Evolutionary conservation across 768 basidiomycete species (phyloP).

Genomic region (Mycena chlorophos): DNA sequence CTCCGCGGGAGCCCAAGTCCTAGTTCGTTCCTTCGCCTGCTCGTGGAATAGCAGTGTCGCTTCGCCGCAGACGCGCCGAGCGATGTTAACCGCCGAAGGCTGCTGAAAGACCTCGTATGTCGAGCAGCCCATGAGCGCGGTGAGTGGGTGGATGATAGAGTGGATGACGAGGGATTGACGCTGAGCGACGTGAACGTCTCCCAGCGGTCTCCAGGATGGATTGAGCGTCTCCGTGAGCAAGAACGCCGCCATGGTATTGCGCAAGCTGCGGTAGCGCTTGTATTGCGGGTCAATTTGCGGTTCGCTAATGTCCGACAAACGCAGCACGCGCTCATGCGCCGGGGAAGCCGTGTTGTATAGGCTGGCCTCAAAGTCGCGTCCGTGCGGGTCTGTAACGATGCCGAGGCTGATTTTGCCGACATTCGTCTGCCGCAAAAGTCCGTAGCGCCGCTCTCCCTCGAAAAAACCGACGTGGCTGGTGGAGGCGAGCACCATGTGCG

Average conservation of each 20-base stretch:
- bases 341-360: conserved; percentile 37
- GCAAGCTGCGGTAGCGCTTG: conserved; percentile 58
- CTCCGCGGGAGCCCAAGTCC: conserved; percentile 27
- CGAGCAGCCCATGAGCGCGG: conserved; percentile 74
- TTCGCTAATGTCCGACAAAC: conserved; percentile 53
- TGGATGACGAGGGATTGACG: conserved; percentile 83
- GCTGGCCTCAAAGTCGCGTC: conserved; percentile 64
- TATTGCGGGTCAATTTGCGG: conserved; percentile 38
- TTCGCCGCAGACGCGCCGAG: conserved; percentile 65
- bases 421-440: conserved; percentile 44
- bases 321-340: conserved; percentile 40
- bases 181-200: conserved; percentile 65
- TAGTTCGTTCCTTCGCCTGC: conserved; percentile 46
- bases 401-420: conserved; percentile 71
- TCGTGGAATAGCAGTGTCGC: conserved; percentile 60
- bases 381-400: conserved; percentile 66
- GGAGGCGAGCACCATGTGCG: conserved; percentile 68
- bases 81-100: conserved; percentile 43
- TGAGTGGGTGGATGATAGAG: conserved; percentile 80
- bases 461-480: conserved; percentile 64
- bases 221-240: conserved; percentile 55
- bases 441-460: conserved; percentile 36
- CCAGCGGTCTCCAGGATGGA: conserved; percentile 63
- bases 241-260: conserved; percentile 67
- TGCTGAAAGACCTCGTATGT: conserved; percentile 73